Evolutionary conservation across 495 filamentous ascomycete genomes (phyloP).

Genomic region (Aspergillus sparsus): DNA sequence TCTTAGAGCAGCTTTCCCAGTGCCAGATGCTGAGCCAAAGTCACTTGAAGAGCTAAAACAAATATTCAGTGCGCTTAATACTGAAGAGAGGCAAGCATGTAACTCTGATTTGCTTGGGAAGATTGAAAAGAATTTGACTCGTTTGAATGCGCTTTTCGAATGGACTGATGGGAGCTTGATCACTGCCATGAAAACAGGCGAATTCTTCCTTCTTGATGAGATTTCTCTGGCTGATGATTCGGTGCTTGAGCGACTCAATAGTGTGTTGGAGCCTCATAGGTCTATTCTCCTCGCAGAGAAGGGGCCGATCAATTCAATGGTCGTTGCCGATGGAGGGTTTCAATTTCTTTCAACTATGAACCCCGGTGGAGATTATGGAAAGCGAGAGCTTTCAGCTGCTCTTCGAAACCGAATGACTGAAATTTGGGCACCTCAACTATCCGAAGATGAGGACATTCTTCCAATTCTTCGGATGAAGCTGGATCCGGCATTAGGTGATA

Average conservation of each 20-base stretch:
- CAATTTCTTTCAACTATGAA: slow-evolving; percentile 99
- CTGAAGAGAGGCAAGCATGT: slow-evolving; percentile 39
- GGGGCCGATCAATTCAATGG: slow-evolving; percentile 74
- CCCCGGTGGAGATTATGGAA: slow-evolving; percentile 96
- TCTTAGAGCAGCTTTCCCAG: slow-evolving; percentile 50
- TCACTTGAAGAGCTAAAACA: slow-evolving; percentile 49
- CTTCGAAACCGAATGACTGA: slow-evolving; percentile 97
- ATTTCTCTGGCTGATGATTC: slow-evolving; percentile 98
- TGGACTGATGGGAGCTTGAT: slow-evolving; percentile 97
- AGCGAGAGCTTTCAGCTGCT: slow-evolving; percentile 93
- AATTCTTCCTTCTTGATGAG: slow-evolving; percentile 93
- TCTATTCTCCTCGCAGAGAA: slow-evolving; percentile 92
- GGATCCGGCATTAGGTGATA: slow-evolving; percentile 47
- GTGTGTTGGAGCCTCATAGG: slow-evolving; percentile 87
- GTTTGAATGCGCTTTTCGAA: slow-evolving; percentile 84
- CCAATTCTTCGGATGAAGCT: slow-evolving; percentile 84
- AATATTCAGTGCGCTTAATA: slow-evolving; percentile 45
- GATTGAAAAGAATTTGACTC: slow-evolving; percentile 61
- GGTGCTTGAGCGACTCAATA: slow-evolving; percentile 93
- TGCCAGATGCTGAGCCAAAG: slow-evolving; percentile 30
- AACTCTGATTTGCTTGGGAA: slow-evolving; percentile 50
- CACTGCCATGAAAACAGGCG: slow-evolving; percentile 84
- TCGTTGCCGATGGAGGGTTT: slow-evolving; percentile 78
- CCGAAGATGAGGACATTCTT: slow-evolving; percentile 78
- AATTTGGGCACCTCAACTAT: slow-evolving; percentile 88